Base-by-base conservation (phyloP, 257 asterid genomes). In the Echium plantagineum region DNA sequence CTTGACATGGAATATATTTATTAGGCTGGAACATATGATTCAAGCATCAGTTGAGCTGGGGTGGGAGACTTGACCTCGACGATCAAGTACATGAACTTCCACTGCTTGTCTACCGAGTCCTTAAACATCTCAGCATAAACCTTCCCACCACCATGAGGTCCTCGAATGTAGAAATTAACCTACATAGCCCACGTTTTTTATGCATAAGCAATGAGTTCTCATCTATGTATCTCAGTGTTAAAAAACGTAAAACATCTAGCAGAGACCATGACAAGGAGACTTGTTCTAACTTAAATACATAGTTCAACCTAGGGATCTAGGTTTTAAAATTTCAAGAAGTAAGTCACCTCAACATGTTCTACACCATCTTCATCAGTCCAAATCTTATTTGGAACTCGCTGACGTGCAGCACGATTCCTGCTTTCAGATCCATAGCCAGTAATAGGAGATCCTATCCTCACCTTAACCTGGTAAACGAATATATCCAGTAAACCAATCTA, bases 391-490 rank as follows among this genome's bases (percentile, higher is more conserved):
- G 97, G 91, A 55, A 93, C 73, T 58, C 94, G 94, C 71, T 89
- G 97, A 60, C 99, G 97, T 58, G 95, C 97, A 49, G 97, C 94
- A 35, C 99, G 96, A 69, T 89, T 89, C 76, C 87, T 81, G 64
- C 95, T 89, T 64, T 89, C 99, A 56, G 96, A 81, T 54, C 95
- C 98, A 46, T 88, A 88, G 48, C 95, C 94, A 7, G 91, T 87
- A 57, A 88, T 74, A 32, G 98, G 98, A 61, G 94, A 71, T 59
- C 95, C 96, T 15, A 91, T 83, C 72, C 94, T 79, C 51, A 79
- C 95, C 76, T 77, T 79, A 55, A 85, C 95, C 96, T 90, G 73
- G 74, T 52, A 55, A 48, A 64, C 26, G 69, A 62, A 31, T 67
- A 32, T 24, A 10, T 42, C 49, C 12, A 42, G 16, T 42, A 42